phyloP scores from a whole-genome alignment of 768 basidiomycete genomes.

The Mycena filopes region DNA sequence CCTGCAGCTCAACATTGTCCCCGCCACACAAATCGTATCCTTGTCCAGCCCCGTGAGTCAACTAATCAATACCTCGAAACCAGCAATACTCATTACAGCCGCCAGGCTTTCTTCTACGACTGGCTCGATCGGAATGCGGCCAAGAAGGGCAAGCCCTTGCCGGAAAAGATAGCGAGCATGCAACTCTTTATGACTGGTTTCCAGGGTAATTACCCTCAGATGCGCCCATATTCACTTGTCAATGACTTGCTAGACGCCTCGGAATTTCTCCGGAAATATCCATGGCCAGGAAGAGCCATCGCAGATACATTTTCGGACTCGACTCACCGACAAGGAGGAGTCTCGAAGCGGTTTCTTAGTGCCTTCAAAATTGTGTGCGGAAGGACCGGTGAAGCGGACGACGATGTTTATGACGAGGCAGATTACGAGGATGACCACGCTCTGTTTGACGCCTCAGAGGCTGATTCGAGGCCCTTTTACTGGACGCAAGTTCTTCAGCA shows the following conservation, averaged over 20 bases:
- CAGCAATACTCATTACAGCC: constrained; percentile 5
- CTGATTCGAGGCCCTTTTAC: constrained; percentile 74
- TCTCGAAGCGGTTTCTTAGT: constrained; percentile 74
- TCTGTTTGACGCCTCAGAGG: constrained; percentile 74
- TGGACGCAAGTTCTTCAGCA: constrained; percentile 85
- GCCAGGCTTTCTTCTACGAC: constrained; percentile 90
- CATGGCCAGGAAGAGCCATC: constrained; percentile 88
- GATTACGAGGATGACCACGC: constrained; percentile 81
- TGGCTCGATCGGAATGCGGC: constrained; percentile 86
- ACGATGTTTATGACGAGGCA: constrained; percentile 70
- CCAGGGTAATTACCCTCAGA: constrained; percentile 57
- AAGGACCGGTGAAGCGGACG: constrained; percentile 77
- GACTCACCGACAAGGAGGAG: constrained; percentile 75
- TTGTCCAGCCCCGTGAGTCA: constrained; percentile 74
- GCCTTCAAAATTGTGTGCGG: constrained; percentile 88
- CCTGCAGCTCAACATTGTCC: constrained; percentile 82
- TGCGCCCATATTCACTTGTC: background rate
- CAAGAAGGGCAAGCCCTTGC: constrained; percentile 86
- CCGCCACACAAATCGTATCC: constrained; percentile 84
- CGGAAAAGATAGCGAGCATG: constrained; percentile 92
- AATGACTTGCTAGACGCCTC: constrained; percentile 70
- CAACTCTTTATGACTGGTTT: constrained; percentile 90
- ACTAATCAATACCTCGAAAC: background rate
- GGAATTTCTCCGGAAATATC: constrained; percentile 86
- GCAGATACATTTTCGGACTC: constrained; percentile 89